Evolutionary conservation across 2,329 filamentous ascomycete species (phyloP).

Genomic region (Albifimbria verrucaria): DNA sequence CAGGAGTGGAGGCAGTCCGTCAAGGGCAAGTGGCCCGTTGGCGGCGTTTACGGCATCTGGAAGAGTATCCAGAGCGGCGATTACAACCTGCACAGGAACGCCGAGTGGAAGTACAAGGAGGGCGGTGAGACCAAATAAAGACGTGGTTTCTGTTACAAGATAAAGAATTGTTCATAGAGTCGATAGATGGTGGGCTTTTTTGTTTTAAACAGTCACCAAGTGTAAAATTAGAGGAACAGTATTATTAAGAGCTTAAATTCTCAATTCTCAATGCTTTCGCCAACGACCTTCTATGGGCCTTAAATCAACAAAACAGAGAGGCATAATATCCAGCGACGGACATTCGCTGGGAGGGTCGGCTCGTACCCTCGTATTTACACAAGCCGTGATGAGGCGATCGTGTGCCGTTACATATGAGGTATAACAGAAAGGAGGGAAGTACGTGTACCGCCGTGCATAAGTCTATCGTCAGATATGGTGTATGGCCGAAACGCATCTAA

Average conservation of each 20-base stretch:
- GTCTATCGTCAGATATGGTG: neutral
- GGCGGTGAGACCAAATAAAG: conserved; percentile 11
- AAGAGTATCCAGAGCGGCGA: conserved; percentile 57
- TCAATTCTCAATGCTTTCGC: neutral
- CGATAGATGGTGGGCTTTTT: too few relatives aligned
- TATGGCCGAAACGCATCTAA: neutral
- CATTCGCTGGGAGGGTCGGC: neutral
- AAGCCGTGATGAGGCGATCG: too few relatives aligned
- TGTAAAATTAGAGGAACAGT: neutral
- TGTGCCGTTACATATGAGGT: too few relatives aligned
- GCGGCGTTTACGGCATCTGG: conserved; percentile 57
- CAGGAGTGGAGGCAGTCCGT: conserved; percentile 36
- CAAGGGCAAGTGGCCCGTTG: conserved; percentile 51
- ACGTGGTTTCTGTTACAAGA: too few relatives aligned
- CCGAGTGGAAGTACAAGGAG: conserved; percentile 51
- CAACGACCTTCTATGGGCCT: neutral
- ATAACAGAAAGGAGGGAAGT: too few relatives aligned
- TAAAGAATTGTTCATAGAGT: too few relatives aligned
- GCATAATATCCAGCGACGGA: neutral
- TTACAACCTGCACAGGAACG: conserved; percentile 50
- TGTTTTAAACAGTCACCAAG: too few relatives aligned
- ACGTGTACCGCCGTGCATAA: neutral
- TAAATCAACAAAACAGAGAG: neutral
- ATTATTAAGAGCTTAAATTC: conserved; percentile 1
- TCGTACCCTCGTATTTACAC: neutral